These are phyloP conservation scores for Ramularia collo-cygni DNA, from an alignment of 2,329 filamentous ascomycete species.

Conservation along the genomic window DNA sequence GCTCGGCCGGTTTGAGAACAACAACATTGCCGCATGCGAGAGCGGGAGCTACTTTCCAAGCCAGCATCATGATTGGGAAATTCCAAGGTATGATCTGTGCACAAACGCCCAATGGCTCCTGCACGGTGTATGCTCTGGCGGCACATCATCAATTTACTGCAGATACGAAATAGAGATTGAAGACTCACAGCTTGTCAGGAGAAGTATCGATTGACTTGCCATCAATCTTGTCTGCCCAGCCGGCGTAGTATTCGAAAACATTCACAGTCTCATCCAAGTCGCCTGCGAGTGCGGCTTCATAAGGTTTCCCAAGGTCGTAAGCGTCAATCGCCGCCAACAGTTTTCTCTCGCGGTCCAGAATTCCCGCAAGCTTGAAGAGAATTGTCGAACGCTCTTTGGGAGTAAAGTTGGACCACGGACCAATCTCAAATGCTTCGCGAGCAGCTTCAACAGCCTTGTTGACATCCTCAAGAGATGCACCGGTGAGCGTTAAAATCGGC, in stretches of 20 bases:
- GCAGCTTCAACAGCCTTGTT: slow-evolving; percentile 65
- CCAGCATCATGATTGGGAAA: slow-evolving; percentile 65
- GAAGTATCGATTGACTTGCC: slow-evolving; percentile 71
- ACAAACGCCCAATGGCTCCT: slow-evolving; percentile 71
- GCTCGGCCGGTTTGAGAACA: slow-evolving; percentile 50
- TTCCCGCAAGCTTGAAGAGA: slow-evolving; percentile 64
- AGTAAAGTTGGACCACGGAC: slow-evolving; percentile 48
- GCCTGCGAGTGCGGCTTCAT: slow-evolving; percentile 55
- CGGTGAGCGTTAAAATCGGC: slow-evolving; percentile 50
- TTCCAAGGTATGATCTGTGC: slow-evolving; percentile 76
- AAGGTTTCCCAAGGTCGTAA: slow-evolving; percentile 64
- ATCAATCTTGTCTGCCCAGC: slow-evolving; percentile 72
- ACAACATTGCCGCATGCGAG: slow-evolving; percentile 51
- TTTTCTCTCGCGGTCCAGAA: slow-evolving; percentile 60
- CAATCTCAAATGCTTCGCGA: slow-evolving; percentile 55
- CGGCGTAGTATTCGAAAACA: slow-evolving; percentile 66
- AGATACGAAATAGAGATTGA: no score
- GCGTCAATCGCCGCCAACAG: slow-evolving; percentile 62
- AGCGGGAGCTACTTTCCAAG: slow-evolving; percentile 68
- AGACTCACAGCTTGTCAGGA: slow-evolving; percentile 60
- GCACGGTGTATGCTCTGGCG: slow-evolving; percentile 71
- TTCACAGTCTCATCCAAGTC: slow-evolving; percentile 56
- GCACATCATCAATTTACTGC: no score
- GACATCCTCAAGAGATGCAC: slow-evolving; percentile 60
- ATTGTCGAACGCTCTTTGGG: slow-evolving; percentile 59